phyloP scores from a whole-genome alignment of 441 rosid species.

The Oxalis stricta region DNA sequence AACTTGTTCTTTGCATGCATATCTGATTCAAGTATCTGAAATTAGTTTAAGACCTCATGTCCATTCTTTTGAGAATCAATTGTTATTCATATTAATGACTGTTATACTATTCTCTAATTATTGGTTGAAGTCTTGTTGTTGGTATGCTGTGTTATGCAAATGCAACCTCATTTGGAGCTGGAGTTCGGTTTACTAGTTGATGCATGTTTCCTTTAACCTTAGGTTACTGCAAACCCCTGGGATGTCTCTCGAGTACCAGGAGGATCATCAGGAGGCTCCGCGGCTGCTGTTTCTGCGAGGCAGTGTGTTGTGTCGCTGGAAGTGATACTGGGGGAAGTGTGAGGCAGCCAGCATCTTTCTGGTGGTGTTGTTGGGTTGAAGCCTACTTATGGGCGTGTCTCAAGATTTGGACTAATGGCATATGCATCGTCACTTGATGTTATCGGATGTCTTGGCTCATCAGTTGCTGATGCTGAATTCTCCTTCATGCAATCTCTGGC shows the following conservation, averaged over 20 bases:
- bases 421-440: slow-evolving; percentile 92
- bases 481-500: slow-evolving; percentile 78
- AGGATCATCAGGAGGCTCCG: slow-evolving; percentile 94
- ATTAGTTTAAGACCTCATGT: too few relatives aligned
- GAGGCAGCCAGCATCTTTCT: slow-evolving; percentile 89
- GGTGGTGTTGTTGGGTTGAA: slow-evolving; percentile 92
- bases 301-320: slow-evolving; percentile 85
- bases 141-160: not conserved
- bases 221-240: slow-evolving; percentile 93
- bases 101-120: too few relatives aligned
- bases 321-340: slow-evolving; percentile 98
- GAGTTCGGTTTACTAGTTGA: slow-evolving; percentile 30
- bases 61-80: too few relatives aligned
- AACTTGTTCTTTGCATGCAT: too few relatives aligned
- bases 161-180: slow-evolving; percentile 15
- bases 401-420: slow-evolving; percentile 90
- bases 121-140: not conserved
- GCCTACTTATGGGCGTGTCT: slow-evolving; percentile 91
- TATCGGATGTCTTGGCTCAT: slow-evolving; percentile 78
- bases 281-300: slow-evolving; percentile 85
- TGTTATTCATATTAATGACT: too few relatives aligned
- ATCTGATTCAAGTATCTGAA: too few relatives aligned
- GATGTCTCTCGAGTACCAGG: slow-evolving; percentile 80
- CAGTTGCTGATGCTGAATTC: slow-evolving; percentile 79
- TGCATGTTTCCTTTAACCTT: slow-evolving; percentile 24